Evolutionary conservation across 768 basidiomycete species (phyloP), one percentile per base, ranked within the genome.

Genomic region (Pisolithus sp.): DNA sequence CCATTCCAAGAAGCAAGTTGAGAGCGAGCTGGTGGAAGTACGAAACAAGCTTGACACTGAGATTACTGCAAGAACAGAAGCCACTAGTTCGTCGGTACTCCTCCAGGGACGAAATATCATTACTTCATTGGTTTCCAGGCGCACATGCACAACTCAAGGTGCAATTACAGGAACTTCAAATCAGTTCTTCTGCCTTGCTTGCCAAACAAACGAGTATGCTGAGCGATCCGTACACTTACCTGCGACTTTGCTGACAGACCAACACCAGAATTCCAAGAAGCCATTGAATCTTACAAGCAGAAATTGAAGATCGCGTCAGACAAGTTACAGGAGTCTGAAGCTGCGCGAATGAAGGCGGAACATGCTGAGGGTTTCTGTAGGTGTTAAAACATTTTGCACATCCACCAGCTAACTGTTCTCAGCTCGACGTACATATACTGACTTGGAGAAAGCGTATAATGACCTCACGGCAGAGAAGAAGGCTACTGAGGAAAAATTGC

Each of bases 291-390:
- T 17, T 82, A 85, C 68, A 82, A 85, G 60, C 68, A 76, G 28
- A 86, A 88, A 59, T 76, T 80, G 31, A 74, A 78, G 46, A 69
- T 74, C 1, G 80, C 81, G 51, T 76, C 81, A 28, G 75, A 76
- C 42, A 77, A 78, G 9, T 73, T 87, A 20, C 83, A 89, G 62
- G 78, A 78, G 12, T 76, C 82, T 1, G 87, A 90, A 60, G 80
- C 87, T 47, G 81, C 79, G 7, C 74, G 79, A 43, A 84, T 79
- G 6, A 87, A 82, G 58, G 76, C 78, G 13, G 77, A 80, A 44
- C 78, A 83, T 15, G 78, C 77, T 4, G 87, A 88, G 66, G 75
- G 79, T 5, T 75, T 78, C 57, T 74, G 88, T 88, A 53, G 48
- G 72, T 36, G 48, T 13, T 18, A 7, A 39, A 1, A 39, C 15